phyloP scores from a whole-genome alignment of 1,139 yeast genomes.

The Debaryomycetaceae sp. region DNA sequence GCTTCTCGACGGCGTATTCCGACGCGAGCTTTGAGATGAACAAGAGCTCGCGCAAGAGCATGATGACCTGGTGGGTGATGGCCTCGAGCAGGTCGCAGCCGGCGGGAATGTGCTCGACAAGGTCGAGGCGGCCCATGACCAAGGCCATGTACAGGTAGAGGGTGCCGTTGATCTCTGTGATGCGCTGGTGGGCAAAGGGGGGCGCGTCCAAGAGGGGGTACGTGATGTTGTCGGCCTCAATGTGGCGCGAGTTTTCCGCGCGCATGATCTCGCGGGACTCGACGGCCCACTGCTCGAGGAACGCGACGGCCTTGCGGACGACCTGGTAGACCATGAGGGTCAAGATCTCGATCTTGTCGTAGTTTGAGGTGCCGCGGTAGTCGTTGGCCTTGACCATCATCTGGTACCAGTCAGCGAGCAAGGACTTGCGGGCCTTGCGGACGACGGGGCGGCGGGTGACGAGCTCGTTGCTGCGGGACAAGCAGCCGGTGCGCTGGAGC shows the following conservation, averaged over 20 bases:
- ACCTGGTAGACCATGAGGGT: slow-evolving; percentile 68
- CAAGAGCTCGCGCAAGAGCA: slow-evolving; percentile 51
- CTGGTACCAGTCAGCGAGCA: slow-evolving; percentile 86
- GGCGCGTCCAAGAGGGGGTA: slow-evolving; percentile 40
- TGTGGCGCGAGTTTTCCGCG: slow-evolving; percentile 23
- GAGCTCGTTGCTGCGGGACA: slow-evolving; percentile 71
- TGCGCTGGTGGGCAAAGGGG: slow-evolving; percentile 60
- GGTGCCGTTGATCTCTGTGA: slow-evolving; percentile 66
- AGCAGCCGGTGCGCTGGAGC: slow-evolving; percentile 69
- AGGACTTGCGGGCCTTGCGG: slow-evolving; percentile 62
- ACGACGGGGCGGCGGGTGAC: slow-evolving; percentile 64
- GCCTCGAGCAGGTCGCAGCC: slow-evolving; percentile 62
- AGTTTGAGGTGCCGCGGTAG: slow-evolving; percentile 60
- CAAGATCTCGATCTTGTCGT: slow-evolving; percentile 56
- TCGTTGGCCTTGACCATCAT: slow-evolving; percentile 81
- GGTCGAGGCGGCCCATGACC: slow-evolving; percentile 61
- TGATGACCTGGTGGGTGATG: slow-evolving; percentile 56
- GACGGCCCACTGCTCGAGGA: slow-evolving; percentile 65
- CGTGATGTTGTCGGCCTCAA: slow-evolving; percentile 29
- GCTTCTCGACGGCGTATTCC: slow-evolving; percentile 29
- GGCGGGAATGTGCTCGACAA: slow-evolving; percentile 59
- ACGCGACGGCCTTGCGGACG: slow-evolving; percentile 58
- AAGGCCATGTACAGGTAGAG: slow-evolving; percentile 62
- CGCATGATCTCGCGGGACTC: slow-evolving; percentile 38
- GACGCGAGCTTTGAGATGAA: slow-evolving; percentile 51